Percentiles rank a stretch among this genome's conserved stretches.
Conservation (phyloP, 1,284 basidiomycete species). For the Inonotus obliquus region DNA sequence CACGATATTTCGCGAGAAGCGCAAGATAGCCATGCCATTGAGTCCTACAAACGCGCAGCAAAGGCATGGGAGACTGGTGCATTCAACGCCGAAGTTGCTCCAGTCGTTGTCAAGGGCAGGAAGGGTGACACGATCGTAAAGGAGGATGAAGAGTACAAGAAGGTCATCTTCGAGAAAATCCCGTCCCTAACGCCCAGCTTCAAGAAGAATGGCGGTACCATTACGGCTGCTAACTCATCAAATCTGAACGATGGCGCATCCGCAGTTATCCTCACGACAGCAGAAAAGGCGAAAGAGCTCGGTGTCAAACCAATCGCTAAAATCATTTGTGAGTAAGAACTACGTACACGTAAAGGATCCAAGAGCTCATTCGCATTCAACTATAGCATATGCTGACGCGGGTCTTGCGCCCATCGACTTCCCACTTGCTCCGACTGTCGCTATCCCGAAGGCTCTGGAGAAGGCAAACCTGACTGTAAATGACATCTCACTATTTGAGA, state of each 20-base stretch:
- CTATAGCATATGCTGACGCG: constrained; percentile 89
- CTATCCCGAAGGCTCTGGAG: constrained; percentile 86
- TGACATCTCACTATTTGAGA: constrained; percentile 91
- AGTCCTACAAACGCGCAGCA: constrained; percentile 91
- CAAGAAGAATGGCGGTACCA: constrained; percentile 76
- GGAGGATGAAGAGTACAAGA: constrained; percentile 99
- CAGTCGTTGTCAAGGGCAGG: constrained; percentile 91
- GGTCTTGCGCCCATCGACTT: constrained; percentile 97
- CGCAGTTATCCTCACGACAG: constrained; percentile 90
- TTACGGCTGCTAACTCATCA: constrained; percentile 96
- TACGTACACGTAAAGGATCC: constrained; percentile 17
- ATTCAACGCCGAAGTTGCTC: constrained; percentile 88
- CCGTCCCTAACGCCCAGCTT: constrained; percentile 85
- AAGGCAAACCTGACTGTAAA: constrained; percentile 79
- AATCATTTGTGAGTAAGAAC: constrained; percentile 68
- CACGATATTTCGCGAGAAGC: constrained; percentile 80
- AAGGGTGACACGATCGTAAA: constrained; percentile 87
- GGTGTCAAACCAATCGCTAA: constrained; percentile 88
- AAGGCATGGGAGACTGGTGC: constrained; percentile 85
- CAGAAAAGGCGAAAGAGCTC: constrained; percentile 84
- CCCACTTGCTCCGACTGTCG: constrained; percentile 90
- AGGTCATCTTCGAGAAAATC: constrained; percentile 90
- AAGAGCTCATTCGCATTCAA: constrained; percentile 15
- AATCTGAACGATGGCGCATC: constrained; percentile 97
- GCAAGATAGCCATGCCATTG: constrained; percentile 87